Conservation (phyloP, 2,329 filamentous ascomycete genomes). For the Botrytis elliptica region DNA sequence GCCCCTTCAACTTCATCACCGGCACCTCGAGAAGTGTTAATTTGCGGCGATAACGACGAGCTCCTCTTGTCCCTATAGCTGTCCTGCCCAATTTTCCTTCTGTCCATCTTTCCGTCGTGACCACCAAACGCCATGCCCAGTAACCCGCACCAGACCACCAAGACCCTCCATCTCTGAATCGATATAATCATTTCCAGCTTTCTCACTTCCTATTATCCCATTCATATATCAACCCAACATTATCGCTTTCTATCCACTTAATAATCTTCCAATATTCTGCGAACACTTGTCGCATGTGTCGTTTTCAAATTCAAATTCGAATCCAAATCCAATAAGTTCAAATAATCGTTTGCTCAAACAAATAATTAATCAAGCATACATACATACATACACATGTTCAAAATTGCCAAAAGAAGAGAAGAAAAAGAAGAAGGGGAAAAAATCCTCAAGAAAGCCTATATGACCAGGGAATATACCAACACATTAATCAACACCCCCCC, state of each 20-base stretch:
- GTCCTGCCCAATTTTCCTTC: background rate
- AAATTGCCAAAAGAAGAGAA: background rate
- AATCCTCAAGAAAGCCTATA: background rate
- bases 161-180: conserved; percentile 10
- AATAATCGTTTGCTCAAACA: background rate
- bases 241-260: background rate
- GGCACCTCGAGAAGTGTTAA: background rate
- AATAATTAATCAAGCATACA: background rate
- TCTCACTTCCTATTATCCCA: conserved; percentile 9
- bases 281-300: conserved; percentile 3
- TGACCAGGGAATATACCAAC: background rate
- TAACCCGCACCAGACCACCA: background rate
- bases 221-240: conserved; percentile 3
- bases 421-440: background rate
- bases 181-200: conserved; percentile 17
- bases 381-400: background rate
- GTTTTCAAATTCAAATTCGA: background rate
- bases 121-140: background rate
- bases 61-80: background rate
- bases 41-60: background rate
- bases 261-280: background rate
- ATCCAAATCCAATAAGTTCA: background rate
- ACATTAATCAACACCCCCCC: background rate
- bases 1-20: background rate
- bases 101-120: background rate